phyloP scores from a whole-genome alignment of 1,139 yeast genomes.

The Hansenula lynferdii region DNA sequence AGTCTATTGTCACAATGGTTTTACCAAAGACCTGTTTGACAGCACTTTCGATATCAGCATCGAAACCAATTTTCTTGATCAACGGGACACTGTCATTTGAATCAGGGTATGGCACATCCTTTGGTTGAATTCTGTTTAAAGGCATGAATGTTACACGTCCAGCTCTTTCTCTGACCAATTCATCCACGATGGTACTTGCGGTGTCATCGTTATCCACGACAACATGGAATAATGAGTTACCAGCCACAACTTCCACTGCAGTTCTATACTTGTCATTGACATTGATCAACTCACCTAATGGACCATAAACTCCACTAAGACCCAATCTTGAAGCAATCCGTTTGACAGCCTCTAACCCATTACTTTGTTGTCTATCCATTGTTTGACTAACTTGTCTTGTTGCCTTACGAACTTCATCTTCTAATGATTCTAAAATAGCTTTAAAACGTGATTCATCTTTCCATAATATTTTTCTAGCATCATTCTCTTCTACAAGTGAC shows the following conservation, averaged over 20 bases:
- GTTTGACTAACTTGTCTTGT: constrained; percentile 61
- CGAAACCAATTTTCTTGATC: constrained; percentile 63
- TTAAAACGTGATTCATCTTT: constrained; percentile 67
- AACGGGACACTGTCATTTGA: constrained; percentile 59
- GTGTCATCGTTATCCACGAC: constrained; percentile 88
- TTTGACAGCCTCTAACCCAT: constrained; percentile 66
- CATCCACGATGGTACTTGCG: constrained; percentile 75
- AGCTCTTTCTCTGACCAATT: constrained; percentile 59
- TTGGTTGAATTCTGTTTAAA: constrained; percentile 57
- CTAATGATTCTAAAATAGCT: constrained; percentile 50
- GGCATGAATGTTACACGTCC: constrained; percentile 95
- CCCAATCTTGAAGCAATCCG: constrained; percentile 52
- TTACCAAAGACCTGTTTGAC: constrained; percentile 77
- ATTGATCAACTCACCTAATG: constrained; percentile 75
- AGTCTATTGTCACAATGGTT: constrained; percentile 69
- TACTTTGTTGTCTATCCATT: constrained; percentile 66
- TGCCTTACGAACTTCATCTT: constrained; percentile 51
- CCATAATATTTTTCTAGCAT: constrained; percentile 72
- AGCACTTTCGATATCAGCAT: constrained; percentile 52
- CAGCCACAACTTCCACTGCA: constrained; percentile 88
- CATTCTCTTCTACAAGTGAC: constrained; percentile 44
- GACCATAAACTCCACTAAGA: constrained; percentile 69
- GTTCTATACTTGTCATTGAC: constrained; percentile 80
- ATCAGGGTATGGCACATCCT: constrained; percentile 46
- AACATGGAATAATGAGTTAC: constrained; percentile 78